Base-by-base conservation (phyloP, 2,329 filamentous ascomycete species). In the Sodiomyces alkalinus region DNA sequence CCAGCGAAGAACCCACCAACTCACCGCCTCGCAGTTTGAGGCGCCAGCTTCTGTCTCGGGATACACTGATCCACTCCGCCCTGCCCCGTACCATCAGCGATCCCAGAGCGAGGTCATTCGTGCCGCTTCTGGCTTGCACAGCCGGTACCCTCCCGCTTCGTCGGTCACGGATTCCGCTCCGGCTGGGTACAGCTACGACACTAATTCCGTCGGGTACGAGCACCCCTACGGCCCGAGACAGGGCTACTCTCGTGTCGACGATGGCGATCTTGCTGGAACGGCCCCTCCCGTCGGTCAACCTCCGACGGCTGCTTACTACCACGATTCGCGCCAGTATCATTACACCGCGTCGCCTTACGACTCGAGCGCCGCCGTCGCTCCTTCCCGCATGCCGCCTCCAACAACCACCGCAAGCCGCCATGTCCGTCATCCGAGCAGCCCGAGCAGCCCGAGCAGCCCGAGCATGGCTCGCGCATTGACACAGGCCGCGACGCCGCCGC, bases 371-470 rank as follows among this genome's bases (percentile, higher is more conserved):
- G 5, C 17, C 26, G 11, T 15, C 34, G 12, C 31, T 17, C 23
- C 9, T 9, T 26, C n/a, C 11, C 23, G 23, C 23, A 31, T 15
- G 20, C 31, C 13, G 26, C 28, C 8, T 27, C 33, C n/a, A 19
- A 22, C 30, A 12, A 26, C 26, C 25, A 33, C 29, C 20, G 38
- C n/a, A n/a, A n/a, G n/a, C n/a, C n/a, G 41, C 22, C 47, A 52
- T 30, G 30, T 28, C 4, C 48, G 48, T 13, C 46, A 49, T 21
- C 47, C 47, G 33, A 52, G 47, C 29, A 47, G 41, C 9, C 46
- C 47, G n/a, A n/a, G n/a, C n/a, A n/a, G n/a, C n/a, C n/a, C n/a
- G n/a, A n/a, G n/a, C n/a, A 25, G 23, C 13, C 23, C 23, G 4
- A 37, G 29, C 20, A 34, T 32, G 19, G 32, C 32, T 14, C 34